These are phyloP conservation scores for Immersiella caudata DNA, from an alignment of 495 filamentous ascomycete genomes.

Conservation along the genomic window DNA sequence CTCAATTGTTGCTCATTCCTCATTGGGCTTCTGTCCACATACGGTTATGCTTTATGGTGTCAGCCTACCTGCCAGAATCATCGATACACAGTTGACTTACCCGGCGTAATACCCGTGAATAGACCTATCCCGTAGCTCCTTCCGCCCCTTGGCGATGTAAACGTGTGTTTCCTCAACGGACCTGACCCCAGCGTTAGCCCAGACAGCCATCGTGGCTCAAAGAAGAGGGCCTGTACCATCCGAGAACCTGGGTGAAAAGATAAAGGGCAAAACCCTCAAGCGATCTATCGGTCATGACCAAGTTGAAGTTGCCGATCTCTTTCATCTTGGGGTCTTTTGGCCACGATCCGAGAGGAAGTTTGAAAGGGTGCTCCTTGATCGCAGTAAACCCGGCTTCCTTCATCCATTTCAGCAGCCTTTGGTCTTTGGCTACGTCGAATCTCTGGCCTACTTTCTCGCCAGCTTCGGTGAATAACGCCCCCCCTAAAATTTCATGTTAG, in stretches of 20 bases:
- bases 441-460: conserved; percentile 16
- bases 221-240: background rate
- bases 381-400: conserved; percentile 41
- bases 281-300: conserved; percentile 32
- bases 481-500: background rate
- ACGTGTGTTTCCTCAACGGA: conserved; percentile 1
- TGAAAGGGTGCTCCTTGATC: conserved; percentile 30
- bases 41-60: too few species aligned
- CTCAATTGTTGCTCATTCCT: too few species aligned
- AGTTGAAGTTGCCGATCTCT: conserved; percentile 47
- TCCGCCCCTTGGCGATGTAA: background rate
- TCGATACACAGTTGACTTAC: background rate
- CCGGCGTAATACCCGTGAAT: background rate
- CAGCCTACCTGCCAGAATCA: too few species aligned
- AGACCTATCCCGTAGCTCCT: conserved; percentile 7
- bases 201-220: background rate
- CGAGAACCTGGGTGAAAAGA: conserved; percentile 35
- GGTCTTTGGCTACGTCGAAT: conserved; percentile 20
- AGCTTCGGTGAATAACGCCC: conserved; percentile 15
- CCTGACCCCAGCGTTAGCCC: background rate
- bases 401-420: conserved; percentile 23
- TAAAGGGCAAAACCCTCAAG: conserved; percentile 39
- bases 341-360: conserved; percentile 50
- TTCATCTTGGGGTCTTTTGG: conserved; percentile 48
- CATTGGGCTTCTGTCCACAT: too few species aligned